These are phyloP conservation scores for Furcasterigmium sp. DNA, from an alignment of 2,329 filamentous ascomycete species.

Conservation along the genomic window DNA sequence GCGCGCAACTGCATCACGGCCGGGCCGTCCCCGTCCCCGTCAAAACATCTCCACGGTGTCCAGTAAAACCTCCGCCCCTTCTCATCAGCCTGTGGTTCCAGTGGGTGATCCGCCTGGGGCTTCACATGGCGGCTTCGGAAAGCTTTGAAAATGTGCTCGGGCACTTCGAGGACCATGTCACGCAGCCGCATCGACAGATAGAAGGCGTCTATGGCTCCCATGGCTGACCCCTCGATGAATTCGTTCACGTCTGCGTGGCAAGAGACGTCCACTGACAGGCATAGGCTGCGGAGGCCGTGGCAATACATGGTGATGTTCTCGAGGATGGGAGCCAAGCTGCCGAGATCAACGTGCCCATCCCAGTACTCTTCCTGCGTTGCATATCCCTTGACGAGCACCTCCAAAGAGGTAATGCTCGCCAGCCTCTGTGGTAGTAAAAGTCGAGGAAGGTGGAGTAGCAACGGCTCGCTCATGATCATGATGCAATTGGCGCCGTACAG, in stretches of 20 bases:
- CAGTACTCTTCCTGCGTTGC: too few species aligned
- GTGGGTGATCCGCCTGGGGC: too few species aligned
- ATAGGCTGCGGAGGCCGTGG: not conserved
- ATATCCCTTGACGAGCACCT: constrained; percentile 7
- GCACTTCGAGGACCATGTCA: not conserved
- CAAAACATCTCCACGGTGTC: too few species aligned
- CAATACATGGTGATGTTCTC: not conserved
- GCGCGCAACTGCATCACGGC: too few species aligned
- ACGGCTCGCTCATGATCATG: constrained; percentile 13
- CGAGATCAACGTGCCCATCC: not conserved
- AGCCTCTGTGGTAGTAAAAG: constrained; percentile 9
- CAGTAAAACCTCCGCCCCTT: too few species aligned
- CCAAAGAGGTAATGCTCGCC: constrained; percentile 10
- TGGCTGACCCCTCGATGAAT: not conserved
- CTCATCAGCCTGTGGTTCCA: too few species aligned
- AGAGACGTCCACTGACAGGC: not conserved
- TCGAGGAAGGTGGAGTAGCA: constrained; percentile 11
- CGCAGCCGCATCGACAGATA: not conserved
- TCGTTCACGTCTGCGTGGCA: too few species aligned
- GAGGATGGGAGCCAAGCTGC: not conserved
- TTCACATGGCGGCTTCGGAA: too few species aligned
- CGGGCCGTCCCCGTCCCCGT: too few species aligned
- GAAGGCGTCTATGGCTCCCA: not conserved
- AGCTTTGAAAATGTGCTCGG: not conserved
- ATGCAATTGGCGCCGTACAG: constrained; percentile 22